Conservation (phyloP, 257 asterid species). For the Przewalskia tangutica region DNA sequence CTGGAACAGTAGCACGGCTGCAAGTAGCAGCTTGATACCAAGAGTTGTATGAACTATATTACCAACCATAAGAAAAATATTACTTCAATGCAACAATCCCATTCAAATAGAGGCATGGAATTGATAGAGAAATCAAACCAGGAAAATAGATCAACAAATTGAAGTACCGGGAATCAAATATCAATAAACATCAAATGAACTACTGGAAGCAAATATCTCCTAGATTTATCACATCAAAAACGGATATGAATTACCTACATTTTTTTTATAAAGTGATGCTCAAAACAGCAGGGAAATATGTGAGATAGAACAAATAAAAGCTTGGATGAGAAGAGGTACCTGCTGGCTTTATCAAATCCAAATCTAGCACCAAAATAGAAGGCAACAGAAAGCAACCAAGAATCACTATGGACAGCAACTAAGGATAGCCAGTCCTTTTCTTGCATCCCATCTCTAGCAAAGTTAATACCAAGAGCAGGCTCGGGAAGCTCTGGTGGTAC, state of each 20-base stretch:
- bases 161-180: neutral
- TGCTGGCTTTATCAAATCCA: constrained; percentile 48
- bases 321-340: constrained; percentile 18
- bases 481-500: constrained; percentile 62
- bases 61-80: neutral
- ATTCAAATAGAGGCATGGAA: constrained; percentile 1
- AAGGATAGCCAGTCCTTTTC: constrained; percentile 52
- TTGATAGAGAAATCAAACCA: neutral
- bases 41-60: neutral
- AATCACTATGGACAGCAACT: constrained; percentile 61
- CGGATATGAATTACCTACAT: neutral
- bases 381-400: constrained; percentile 55
- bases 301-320: neutral
- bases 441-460: constrained; percentile 59
- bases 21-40: neutral
- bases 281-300: neutral
- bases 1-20: neutral
- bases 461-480: constrained; percentile 63
- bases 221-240: neutral
- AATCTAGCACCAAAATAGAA: constrained; percentile 52
- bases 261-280: neutral
- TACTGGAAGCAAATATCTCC: neutral
- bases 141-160: neutral
- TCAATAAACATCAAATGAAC: neutral
- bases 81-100: neutral